Conservation (phyloP, 2,329 filamentous ascomycete species). For the Penicillium fuscoglaucum region DNA sequence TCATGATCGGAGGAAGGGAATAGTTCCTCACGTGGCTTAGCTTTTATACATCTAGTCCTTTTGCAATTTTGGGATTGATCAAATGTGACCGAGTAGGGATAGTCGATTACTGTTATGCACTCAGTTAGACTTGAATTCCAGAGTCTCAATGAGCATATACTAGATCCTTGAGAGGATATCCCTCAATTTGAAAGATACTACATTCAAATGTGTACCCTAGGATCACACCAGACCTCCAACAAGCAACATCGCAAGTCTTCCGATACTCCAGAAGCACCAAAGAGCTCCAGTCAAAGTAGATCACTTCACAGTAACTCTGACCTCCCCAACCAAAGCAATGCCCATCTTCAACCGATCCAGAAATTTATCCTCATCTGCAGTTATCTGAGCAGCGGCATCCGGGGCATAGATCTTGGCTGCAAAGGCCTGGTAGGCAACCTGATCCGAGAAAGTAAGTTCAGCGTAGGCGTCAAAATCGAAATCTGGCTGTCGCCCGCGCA, state of each 20-base stretch:
- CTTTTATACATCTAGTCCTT: background rate
- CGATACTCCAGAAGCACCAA: background rate
- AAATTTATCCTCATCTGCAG: constrained; percentile 22
- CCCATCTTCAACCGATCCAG: constrained; percentile 16
- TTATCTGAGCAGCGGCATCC: constrained; percentile 20
- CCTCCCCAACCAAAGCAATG: constrained; percentile 5
- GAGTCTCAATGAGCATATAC: background rate
- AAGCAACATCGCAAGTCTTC: background rate
- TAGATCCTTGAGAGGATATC: background rate
- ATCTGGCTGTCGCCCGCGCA: constrained; percentile 17
- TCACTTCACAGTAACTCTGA: constrained; percentile 2
- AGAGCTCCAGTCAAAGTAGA: background rate
- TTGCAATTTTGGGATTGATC: background rate
- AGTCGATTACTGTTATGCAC: too few species aligned
- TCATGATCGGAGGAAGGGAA: background rate
- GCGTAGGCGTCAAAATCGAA: constrained; percentile 22
- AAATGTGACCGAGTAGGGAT: background rate
- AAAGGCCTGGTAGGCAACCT: constrained; percentile 15
- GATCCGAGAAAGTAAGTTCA: constrained; percentile 20
- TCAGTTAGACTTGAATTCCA: background rate
- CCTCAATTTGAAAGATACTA: background rate
- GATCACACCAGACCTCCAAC: background rate
- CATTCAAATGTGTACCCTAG: background rate
- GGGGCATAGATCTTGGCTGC: constrained; percentile 12
- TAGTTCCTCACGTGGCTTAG: background rate